phyloP scores from a whole-genome alignment of 148 eudicot genomes.

The Fagopyrum esculentum region DNA sequence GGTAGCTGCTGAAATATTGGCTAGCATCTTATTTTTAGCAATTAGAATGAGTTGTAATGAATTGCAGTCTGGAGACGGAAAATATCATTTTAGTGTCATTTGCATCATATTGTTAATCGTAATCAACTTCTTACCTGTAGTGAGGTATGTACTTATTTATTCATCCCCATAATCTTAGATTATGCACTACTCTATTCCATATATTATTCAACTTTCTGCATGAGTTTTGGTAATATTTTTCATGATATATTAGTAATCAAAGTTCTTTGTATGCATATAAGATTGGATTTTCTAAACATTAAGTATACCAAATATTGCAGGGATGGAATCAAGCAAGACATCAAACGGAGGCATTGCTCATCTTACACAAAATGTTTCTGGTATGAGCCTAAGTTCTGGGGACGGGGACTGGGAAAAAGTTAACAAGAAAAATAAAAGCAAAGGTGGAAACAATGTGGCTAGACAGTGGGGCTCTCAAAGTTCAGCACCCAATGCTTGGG shows the following conservation, averaged over 20 bases:
- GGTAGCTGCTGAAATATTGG: background rate
- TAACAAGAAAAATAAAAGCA: slow-evolving; percentile 34
- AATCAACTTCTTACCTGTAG: too few relatives aligned
- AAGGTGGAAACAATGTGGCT: slow-evolving; percentile 22
- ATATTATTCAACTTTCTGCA: too few relatives aligned
- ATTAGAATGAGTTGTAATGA: background rate
- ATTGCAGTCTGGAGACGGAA: background rate
- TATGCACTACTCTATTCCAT: background rate
- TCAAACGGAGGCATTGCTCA: slow-evolving; percentile 20
- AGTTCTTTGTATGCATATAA: background rate
- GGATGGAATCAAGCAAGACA: slow-evolving; percentile 4
- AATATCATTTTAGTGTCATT: background rate
- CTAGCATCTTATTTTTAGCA: background rate
- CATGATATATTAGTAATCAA: background rate
- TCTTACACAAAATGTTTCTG: slow-evolving; percentile 32
- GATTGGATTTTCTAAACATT: background rate
- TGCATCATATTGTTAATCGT: background rate
- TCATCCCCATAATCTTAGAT: background rate
- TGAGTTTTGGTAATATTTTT: too few relatives aligned
- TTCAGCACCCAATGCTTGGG: slow-evolving; percentile 43
- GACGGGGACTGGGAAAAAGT: slow-evolving; percentile 50
- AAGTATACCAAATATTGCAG: background rate
- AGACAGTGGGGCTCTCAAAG: slow-evolving; percentile 29
- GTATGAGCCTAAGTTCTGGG: slow-evolving; percentile 28
- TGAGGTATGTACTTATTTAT: too few relatives aligned